Conservation (phyloP, 2,329 filamentous ascomycete genomes). For the Taxawa tesnikishii region DNA sequence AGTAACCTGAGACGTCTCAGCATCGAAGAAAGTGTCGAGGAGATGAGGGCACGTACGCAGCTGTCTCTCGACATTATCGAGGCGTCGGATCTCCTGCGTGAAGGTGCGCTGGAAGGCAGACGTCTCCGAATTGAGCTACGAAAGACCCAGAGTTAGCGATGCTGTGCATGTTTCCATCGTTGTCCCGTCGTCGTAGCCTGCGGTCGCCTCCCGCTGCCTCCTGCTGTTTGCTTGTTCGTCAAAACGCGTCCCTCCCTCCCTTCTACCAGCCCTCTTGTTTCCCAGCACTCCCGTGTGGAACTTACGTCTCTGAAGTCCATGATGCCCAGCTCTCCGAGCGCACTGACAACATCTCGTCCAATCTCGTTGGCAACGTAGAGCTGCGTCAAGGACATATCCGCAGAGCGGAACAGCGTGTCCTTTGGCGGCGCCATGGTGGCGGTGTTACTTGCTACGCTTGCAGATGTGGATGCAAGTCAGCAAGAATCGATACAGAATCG, state of each 20-base stretch:
- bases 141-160: no score
- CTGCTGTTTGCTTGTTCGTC: no score
- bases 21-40: no score
- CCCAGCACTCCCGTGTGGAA: slow-evolving; percentile 10
- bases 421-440: slow-evolving; percentile 47
- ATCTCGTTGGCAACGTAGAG: slow-evolving; percentile 99
- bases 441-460: neutral
- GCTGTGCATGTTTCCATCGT: no score
- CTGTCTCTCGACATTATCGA: slow-evolving; percentile 97
- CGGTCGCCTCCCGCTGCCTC: no score
- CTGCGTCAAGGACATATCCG: slow-evolving; percentile 99
- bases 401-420: slow-evolving; percentile 98
- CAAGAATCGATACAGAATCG: neutral
- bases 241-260: no score
- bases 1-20: slow-evolving; percentile 91
- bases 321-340: slow-evolving; percentile 86
- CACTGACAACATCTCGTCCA: slow-evolving; percentile 91
- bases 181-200: no score
- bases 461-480: neutral
- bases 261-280: no score
- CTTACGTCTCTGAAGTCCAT: slow-evolving; percentile 96
- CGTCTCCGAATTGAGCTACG: slow-evolving; percentile 78
- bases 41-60: no score
- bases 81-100: slow-evolving; percentile 89
- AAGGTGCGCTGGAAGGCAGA: slow-evolving; percentile 95